Percentiles rank a stretch among this genome's conserved stretches.
Evolutionary conservation across 2,329 filamentous ascomycete genomes (phyloP).

Genomic region (Monascus ruber): DNA sequence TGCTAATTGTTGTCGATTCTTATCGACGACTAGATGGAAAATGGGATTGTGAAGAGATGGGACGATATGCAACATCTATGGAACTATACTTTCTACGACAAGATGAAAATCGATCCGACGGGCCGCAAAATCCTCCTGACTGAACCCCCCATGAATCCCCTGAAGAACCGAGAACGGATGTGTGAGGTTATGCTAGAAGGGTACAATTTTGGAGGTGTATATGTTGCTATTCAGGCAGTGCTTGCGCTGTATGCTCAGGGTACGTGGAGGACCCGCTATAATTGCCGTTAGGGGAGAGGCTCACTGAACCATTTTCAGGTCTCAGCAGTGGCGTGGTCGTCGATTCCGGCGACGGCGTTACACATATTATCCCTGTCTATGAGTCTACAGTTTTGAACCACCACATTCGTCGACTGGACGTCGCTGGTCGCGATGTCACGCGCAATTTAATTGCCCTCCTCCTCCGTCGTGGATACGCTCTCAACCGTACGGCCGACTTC

Average conservation of each 20-base stretch:
- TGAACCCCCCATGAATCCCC: constrained; percentile 94
- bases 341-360: constrained; percentile 95
- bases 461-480: constrained; percentile 82
- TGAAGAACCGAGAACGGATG: constrained; percentile 96
- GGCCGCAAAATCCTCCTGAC: constrained; percentile 96
- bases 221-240: constrained; percentile 95
- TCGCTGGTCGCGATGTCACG: constrained; percentile 95
- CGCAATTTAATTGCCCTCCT: constrained; percentile 93
- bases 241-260: constrained; percentile 93
- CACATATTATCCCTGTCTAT: constrained; percentile 96
- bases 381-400: constrained; percentile 97
- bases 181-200: constrained; percentile 98
- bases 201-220: constrained; percentile 91
- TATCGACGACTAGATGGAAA: constrained; percentile 63
- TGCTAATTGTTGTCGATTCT: constrained; percentile 6
- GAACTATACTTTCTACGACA: constrained; percentile 98
- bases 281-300: constrained; percentile 4
- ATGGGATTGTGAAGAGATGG: constrained; percentile 98
- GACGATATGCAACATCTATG: constrained; percentile 99
- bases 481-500: constrained; percentile 97
- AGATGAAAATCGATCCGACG: constrained; percentile 82
- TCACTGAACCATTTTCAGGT: constrained; percentile 37
- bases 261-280: constrained; percentile 26
- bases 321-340: constrained; percentile 93
- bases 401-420: constrained; percentile 83